Conservation (phyloP, 2,329 filamentous ascomycete species). For the Colletotrichum scovillei region DNA sequence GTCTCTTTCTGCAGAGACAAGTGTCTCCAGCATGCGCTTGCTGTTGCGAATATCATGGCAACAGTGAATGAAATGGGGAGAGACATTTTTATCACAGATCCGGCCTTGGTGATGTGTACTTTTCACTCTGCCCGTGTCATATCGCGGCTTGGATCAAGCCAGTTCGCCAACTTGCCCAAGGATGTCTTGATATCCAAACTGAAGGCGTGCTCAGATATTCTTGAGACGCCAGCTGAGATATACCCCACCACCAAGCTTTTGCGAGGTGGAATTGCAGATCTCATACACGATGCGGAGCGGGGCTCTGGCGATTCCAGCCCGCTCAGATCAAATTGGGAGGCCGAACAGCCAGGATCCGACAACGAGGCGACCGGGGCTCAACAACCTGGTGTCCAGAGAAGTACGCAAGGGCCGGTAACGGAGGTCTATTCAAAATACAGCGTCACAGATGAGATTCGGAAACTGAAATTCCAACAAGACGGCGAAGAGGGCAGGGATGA, state of each 20-base stretch:
- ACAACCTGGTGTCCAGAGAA: neutral
- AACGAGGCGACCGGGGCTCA: neutral
- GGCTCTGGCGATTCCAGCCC: conserved; percentile 16
- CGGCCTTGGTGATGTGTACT: conserved; percentile 28
- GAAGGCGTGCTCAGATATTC: conserved; percentile 19
- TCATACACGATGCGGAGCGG: conserved; percentile 28
- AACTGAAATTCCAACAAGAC: conserved; percentile 27
- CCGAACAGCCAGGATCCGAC: neutral
- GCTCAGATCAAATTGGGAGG: conserved; percentile 18
- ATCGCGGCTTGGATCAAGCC: conserved; percentile 11
- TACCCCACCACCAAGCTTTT: conserved; percentile 27
- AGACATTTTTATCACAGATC: conserved; percentile 30
- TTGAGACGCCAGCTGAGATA: conserved; percentile 15
- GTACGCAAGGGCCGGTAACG: neutral
- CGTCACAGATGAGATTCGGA: conserved; percentile 31
- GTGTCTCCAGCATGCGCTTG: conserved; percentile 30
- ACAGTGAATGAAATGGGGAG: conserved; percentile 10
- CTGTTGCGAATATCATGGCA: conserved; percentile 18
- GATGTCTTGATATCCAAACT: neutral
- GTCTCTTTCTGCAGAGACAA: conserved; percentile 14
- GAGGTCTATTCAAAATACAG: conserved; percentile 34
- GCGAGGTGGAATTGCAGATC: conserved; percentile 13
- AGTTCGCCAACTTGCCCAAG: conserved; percentile 15
- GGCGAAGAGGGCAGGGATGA: conserved; percentile 1
- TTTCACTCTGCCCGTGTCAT: conserved; percentile 32